Base-by-base conservation (phyloP, 2,329 filamentous ascomycete species). In the Fusarium coffeatum region DNA sequence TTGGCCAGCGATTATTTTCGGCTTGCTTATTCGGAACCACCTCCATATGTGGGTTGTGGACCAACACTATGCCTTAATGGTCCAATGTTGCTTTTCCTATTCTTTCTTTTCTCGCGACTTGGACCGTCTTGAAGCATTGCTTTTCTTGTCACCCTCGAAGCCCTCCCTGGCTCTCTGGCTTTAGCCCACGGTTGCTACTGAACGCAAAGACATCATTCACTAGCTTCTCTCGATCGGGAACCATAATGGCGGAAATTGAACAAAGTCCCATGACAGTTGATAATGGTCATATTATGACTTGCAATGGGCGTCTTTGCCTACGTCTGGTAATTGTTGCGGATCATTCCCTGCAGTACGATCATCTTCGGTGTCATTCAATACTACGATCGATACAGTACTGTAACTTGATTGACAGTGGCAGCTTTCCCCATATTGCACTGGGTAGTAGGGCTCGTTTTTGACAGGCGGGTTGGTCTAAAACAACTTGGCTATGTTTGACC, bases 1-100 rank as follows among this genome's bases (percentile, higher is more conserved):
- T 75, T 74, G 72, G 72, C 43, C 37, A 66, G 48, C 55, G 59
- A 64, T 71, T 53, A 46, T 55, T 65, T 65, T 59, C 48, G 63
- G 62, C 48, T 55, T 66, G 55, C 27, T 66, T 62, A 60, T 53
- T 50, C 54, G 61, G 67, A 72, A 67, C 67, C 55, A 71, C 61
- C 57, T 71, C 69, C 53, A 58, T 45, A 62, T 67, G 69, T 71
- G 72, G 69, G 55, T 37, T 66, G 37, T 59, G 63, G 63, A 64
- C 53, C 47, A 63, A 48, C 57, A 54, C 64, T 55, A 59, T 74
- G 49, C 55, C 62, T 73, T 56, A 61, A 72, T 61, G 57, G 69
- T 27, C 48, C 59, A 59, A 57, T 55, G 54, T 59, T 62, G 48
- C 56, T 71, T 62, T 70, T 74, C 55, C 41, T 66, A 72, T 70